phyloP scores from a whole-genome alignment of 495 filamentous ascomycete genomes.

The Penicillium salamii region DNA sequence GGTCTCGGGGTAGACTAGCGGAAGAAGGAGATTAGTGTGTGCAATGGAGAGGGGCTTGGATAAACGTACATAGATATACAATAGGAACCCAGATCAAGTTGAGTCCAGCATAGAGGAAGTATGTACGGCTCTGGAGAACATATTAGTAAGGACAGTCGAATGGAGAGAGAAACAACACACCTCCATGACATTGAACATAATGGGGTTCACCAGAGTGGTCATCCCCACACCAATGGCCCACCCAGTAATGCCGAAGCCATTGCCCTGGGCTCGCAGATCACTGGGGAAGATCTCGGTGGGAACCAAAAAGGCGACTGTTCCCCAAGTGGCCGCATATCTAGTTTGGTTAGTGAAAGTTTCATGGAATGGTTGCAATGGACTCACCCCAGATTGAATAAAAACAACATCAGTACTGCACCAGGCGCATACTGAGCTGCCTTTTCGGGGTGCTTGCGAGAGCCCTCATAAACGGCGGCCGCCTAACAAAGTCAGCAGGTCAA shows the following conservation, averaged over 20 bases:
- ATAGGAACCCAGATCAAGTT: conserved; percentile 55
- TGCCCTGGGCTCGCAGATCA: conserved; percentile 52
- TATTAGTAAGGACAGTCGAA: conserved; percentile 3
- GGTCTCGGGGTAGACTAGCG: conserved; percentile 61
- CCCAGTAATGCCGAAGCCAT: conserved; percentile 55
- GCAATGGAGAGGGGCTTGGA: neutral
- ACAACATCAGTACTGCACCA: conserved; percentile 50
- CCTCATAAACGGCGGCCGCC: conserved; percentile 41
- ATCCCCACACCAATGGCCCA: conserved; percentile 57
- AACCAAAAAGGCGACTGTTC: conserved; percentile 52
- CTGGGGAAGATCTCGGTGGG: conserved; percentile 54
- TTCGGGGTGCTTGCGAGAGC: conserved; percentile 26
- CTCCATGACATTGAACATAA: conserved; percentile 43
- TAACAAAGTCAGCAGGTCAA: conserved; percentile 4
- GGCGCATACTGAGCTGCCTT: conserved; percentile 38
- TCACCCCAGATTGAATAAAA: conserved; percentile 50
- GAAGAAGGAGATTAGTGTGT: conserved; percentile 1
- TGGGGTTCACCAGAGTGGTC: conserved; percentile 52
- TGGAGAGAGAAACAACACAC: conserved; percentile 6
- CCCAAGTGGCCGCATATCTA: conserved; percentile 53
- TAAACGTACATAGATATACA: conserved; percentile 40
- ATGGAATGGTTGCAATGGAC: neutral
- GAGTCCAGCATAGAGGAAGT: conserved; percentile 52
- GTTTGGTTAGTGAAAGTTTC: neutral
- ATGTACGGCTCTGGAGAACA: conserved; percentile 37